Percentiles rank a stretch among this genome's conserved stretches.
These are phyloP conservation scores for Asterella californica DNA, from an alignment of 225 moss, liverwort and hornwort species.

Conservation along the genomic window DNA sequence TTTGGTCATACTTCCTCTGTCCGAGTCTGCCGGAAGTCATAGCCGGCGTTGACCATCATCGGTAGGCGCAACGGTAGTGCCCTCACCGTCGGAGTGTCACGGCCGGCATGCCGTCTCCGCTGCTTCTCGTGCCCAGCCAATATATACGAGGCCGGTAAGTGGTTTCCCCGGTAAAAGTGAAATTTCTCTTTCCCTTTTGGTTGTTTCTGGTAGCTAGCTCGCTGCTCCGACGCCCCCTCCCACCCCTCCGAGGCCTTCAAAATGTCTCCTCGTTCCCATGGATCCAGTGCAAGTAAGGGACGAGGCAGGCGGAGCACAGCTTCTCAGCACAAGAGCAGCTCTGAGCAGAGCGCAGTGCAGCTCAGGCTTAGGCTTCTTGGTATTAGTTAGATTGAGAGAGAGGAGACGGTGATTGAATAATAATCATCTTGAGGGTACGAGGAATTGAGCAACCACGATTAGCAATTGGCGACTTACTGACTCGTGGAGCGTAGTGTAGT, in stretches of 20 bases:
- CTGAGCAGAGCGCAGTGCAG: background rate
- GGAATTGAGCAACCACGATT: background rate
- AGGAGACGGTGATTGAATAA: background rate
- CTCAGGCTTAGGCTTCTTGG: background rate
- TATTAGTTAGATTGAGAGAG: background rate
- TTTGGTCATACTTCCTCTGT: background rate
- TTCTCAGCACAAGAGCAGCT: background rate
- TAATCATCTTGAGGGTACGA: background rate
- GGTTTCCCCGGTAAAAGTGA: background rate
- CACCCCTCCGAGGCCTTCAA: background rate
- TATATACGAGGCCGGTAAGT: background rate
- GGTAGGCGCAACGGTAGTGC: background rate
- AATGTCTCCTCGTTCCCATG: background rate
- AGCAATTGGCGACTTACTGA: background rate
- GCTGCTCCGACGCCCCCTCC: background rate
- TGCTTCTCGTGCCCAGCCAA: background rate
- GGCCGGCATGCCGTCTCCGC: background rate
- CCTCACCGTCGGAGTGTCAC: background rate
- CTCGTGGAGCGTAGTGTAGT: background rate
- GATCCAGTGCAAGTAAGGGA: background rate
- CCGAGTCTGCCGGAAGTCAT: background rate
- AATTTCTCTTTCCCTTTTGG: background rate
- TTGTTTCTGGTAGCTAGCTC: too few relatives aligned
- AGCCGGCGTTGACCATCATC: slow-evolving; percentile 2
- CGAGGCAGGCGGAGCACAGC: background rate